Conservation (phyloP, 331 rosid species). For the Phaseolus coccineus region DNA sequence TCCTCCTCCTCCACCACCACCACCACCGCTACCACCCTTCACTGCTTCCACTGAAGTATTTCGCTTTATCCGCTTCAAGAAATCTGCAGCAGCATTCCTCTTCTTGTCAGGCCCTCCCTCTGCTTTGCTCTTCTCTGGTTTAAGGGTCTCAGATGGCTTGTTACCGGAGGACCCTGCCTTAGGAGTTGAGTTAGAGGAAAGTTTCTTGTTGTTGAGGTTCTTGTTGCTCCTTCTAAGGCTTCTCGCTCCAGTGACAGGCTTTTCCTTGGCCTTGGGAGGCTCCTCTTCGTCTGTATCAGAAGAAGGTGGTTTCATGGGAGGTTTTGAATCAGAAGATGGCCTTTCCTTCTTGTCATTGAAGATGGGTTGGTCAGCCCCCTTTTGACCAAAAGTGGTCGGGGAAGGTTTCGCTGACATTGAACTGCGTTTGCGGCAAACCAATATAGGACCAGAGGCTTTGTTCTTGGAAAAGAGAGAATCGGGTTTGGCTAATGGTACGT, state of each 20-base stretch:
- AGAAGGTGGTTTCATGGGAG: constrained; percentile 52
- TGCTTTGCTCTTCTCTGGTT: constrained; percentile 59
- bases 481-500: constrained; percentile 48
- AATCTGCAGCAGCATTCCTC: constrained; percentile 77
- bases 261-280: constrained; percentile 61
- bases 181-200: constrained; percentile 35
- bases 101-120: constrained; percentile 67
- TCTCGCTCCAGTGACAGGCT: constrained; percentile 72
- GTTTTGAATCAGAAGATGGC: constrained; percentile 55
- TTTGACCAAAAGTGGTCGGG: constrained; percentile 49
- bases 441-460: constrained; percentile 62
- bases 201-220: constrained; percentile 52
- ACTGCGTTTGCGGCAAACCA: constrained; percentile 80
- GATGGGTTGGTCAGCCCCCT: constrained; percentile 50
- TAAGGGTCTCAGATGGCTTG: constrained; percentile 45
- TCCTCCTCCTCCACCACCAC: constrained; percentile 40
- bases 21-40: constrained; percentile 42
- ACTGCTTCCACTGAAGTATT: constrained; percentile 53
- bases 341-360: constrained; percentile 60
- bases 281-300: constrained; percentile 60
- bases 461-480: constrained; percentile 65
- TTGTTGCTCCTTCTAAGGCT: constrained; percentile 72
- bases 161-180: constrained; percentile 48
- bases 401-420: constrained; percentile 60
- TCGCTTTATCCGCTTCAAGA: constrained; percentile 84